Evolutionary conservation across 192 early-diverging fungal genomes (phyloP).

Genomic region (Gonapodya sp.): DNA sequence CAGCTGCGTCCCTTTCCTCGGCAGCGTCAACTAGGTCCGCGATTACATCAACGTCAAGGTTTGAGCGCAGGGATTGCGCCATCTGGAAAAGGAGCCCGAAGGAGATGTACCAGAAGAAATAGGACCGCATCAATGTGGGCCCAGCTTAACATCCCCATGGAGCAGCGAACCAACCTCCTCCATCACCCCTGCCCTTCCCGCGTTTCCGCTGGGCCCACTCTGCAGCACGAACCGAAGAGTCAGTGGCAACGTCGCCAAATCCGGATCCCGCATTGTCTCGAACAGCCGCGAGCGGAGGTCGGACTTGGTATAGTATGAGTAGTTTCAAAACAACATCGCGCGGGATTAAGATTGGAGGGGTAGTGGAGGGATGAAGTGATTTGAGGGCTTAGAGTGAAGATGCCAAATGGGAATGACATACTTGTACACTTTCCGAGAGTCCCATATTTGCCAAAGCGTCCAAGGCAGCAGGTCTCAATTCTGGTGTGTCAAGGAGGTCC

Average conservation of each 20-base stretch:
- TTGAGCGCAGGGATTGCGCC: background rate
- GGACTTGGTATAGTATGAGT: too few species aligned
- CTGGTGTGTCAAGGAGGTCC: background rate
- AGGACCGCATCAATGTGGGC: too few species aligned
- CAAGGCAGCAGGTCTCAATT: background rate
- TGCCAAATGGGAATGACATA: too few species aligned
- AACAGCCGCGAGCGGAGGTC: background rate
- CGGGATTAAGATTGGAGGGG: too few species aligned
- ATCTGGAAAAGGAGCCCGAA: background rate
- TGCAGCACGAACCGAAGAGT: background rate
- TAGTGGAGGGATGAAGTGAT: too few species aligned
- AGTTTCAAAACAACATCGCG: too few species aligned
- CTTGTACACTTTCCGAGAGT: background rate
- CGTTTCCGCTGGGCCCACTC: background rate
- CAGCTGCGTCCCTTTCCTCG: background rate
- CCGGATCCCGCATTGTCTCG: background rate
- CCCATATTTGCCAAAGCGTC: background rate
- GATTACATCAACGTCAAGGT: background rate
- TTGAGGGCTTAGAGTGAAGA: too few species aligned
- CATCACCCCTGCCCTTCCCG: background rate
- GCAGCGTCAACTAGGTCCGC: background rate
- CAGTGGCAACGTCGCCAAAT: conserved; percentile 1
- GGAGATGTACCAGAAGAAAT: too few species aligned
- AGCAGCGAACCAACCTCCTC: too few species aligned
- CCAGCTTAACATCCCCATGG: too few species aligned